phyloP scores from a whole-genome alignment of 305 asterid genomes.

The Nicotiana rustica region DNA sequence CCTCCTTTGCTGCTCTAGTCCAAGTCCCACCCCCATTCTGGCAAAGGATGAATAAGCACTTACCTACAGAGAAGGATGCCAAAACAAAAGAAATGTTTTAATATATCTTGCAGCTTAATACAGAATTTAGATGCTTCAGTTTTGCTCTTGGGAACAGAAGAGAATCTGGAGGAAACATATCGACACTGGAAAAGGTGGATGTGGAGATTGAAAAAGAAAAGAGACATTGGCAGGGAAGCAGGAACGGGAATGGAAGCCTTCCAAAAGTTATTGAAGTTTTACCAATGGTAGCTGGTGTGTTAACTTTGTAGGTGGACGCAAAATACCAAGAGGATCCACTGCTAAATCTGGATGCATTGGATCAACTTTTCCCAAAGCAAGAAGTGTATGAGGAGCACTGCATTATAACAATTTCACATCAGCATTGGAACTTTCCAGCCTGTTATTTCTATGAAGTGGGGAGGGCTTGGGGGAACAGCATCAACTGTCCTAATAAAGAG shows the following conservation, averaged over 20 bases:
- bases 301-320: constrained; percentile 70
- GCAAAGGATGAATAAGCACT: constrained; percentile 97
- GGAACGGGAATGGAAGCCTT: constrained; percentile 12
- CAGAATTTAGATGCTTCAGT: constrained; percentile 11
- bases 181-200: background rate
- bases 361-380: constrained; percentile 97
- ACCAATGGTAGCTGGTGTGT: constrained; percentile 93
- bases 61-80: constrained; percentile 59
- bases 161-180: constrained; percentile 23
- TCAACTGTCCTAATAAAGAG: constrained; percentile 3
- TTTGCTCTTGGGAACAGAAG: background rate
- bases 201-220: background rate
- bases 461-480: constrained; percentile 14
- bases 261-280: constrained; percentile 33
- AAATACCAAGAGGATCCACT: constrained; percentile 84
- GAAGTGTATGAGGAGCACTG: constrained; percentile 98
- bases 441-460: background rate
- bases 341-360: constrained; percentile 81
- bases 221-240: background rate
- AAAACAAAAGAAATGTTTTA: constrained; percentile 31
- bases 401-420: constrained; percentile 36
- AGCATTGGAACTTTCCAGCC: constrained; percentile 33
- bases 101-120: constrained; percentile 25
- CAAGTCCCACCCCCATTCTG: constrained; percentile 72
- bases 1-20: constrained; percentile 81